Base-by-base conservation (phyloP, 2,329 filamentous ascomycete species). In the Scedosporium apiospermum region DNA sequence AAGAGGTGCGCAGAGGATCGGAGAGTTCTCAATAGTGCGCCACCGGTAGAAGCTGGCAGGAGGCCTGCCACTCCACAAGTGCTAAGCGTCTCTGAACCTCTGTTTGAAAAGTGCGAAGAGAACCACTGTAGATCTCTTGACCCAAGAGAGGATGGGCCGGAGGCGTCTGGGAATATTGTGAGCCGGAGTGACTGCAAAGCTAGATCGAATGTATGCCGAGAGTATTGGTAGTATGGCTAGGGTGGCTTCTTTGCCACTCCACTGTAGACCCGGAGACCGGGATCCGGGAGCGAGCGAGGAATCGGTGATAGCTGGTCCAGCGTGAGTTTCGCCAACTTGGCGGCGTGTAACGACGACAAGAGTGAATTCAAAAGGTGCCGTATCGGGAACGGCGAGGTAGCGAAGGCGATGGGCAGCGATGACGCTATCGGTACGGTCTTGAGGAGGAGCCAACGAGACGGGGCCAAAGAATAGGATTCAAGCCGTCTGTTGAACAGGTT, bases 211-310 rank as follows among this genome's bases (percentile, higher is more conserved):
- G 42, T 21, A 23, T 34, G 27, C 12, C 7, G 18, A 55, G 51
- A 26, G 23, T 23, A 26, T 27, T 16, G 42, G 18, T 53, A 26
- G 21, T 34, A 10, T n/a, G n/a, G 4, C 97, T 98, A 98, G 83
- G 93, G 93, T 76, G 95, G 93, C 80, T 96, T 93, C 82, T 92
- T 95, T 83, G 95, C 91, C 82, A 92, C 90, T 89, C 93, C 93
- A 83, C 88, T 88, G 78, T 93, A 93, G 87, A 96, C 92, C 92
- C 92, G 91, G 83, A 88, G 87, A 76, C 88, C 87, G 78, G 92
- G 93, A 83, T 91, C 91, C 77, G 93, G 88, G 81, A 96, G 90
- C 85, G 91, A 93, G 82, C 58, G 53, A 49, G 55, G 60, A 23
- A 23, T 41, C 18, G 53, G 26, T 34, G 61, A 57, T 57, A 58